phyloP scores from a whole-genome alignment of 139 green algal species.

The Picochlorum sp. region DNA sequence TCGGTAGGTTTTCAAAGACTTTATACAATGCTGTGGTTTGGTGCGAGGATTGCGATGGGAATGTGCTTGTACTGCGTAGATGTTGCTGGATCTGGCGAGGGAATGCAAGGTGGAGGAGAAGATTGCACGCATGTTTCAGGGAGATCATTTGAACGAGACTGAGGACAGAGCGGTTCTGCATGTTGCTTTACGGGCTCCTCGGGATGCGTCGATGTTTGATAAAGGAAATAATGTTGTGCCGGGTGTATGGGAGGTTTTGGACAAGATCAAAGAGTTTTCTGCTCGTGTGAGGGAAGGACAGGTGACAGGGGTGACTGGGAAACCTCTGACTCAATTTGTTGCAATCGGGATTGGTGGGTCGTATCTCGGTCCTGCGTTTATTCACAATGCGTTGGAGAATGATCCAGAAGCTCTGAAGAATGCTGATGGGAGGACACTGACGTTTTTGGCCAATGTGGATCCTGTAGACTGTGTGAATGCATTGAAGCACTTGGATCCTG shows the following conservation, averaged over 20 bases:
- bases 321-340: slow-evolving; percentile 92
- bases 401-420: slow-evolving; percentile 29
- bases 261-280: slow-evolving; percentile 94
- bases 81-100: slow-evolving; percentile 62
- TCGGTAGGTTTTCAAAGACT: slow-evolving; percentile 36
- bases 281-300: slow-evolving; percentile 65
- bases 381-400: slow-evolving; percentile 91
- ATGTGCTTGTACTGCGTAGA: slow-evolving; percentile 24
- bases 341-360: slow-evolving; percentile 95
- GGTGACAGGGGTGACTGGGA: slow-evolving; percentile 87
- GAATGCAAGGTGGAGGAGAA: slow-evolving; percentile 72
- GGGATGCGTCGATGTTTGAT: slow-evolving; percentile 71
- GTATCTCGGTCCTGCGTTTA: slow-evolving; percentile 95
- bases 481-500: slow-evolving; percentile 70
- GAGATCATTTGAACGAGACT: slow-evolving; percentile 91
- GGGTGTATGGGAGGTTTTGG: slow-evolving; percentile 94
- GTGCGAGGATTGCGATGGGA: too few species aligned
- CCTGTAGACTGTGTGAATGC: slow-evolving; percentile 93
- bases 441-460: slow-evolving; percentile 98
- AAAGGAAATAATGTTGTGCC: slow-evolving; percentile 89
- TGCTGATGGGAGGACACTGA: slow-evolving; percentile 64
- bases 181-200: slow-evolving; percentile 76
- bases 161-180: slow-evolving; percentile 96
- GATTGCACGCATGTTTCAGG: slow-evolving; percentile 91
- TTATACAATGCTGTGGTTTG: too few species aligned